Base-by-base conservation (phyloP, 306 rosid genomes). In the Betula pendula region DNA sequence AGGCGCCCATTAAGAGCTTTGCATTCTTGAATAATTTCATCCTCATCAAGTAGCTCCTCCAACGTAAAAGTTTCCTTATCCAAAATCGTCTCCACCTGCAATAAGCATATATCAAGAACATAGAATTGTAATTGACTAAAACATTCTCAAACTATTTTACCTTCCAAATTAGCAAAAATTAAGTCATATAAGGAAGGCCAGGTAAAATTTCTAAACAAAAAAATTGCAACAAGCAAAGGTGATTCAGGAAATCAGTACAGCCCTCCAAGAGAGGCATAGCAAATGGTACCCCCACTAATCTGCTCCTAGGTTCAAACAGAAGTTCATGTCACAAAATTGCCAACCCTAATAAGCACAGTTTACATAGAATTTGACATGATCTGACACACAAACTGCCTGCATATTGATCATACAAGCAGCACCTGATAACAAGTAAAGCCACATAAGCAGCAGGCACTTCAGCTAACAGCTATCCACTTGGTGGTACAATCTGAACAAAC, bases 21-120 rank as follows among this genome's bases (percentile, higher is more conserved):
- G 96, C 99, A 96, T 79, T 96, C 99, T 82, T 96, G 99, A 80
- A 96, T 96, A 60, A 91, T 92, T 84, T 96, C 99, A 79, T 96
- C 99, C 83, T 96, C 99, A 42, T 96, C 99, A 73, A 96, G 95
- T 77, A 96, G 90, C 70, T 96, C 99, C 73, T 96, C 99, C 87
- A 96, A 82, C 13, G 97, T 86, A 78, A 84, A 96, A 82, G 86
- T 88, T 3, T 93, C 99, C 89, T 80, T 93, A 75, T 96, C 99
- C 93, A 96, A 87, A 79, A 96, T 88, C 38, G 98, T 91, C 94
- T 96, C 99, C 89, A 96, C 96, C 99, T 96, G 88, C 78, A 88
- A 75, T 42, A 12, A n/a, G 38, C 25, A 74, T 19, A 51, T 42
- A 13, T 51, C 68, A 42, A 79, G 63, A 92, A 33, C 56, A 69